These are phyloP conservation scores for Arbutus unedo DNA, from an alignment of 148 eudicot genomes.

Conservation along the genomic window DNA sequence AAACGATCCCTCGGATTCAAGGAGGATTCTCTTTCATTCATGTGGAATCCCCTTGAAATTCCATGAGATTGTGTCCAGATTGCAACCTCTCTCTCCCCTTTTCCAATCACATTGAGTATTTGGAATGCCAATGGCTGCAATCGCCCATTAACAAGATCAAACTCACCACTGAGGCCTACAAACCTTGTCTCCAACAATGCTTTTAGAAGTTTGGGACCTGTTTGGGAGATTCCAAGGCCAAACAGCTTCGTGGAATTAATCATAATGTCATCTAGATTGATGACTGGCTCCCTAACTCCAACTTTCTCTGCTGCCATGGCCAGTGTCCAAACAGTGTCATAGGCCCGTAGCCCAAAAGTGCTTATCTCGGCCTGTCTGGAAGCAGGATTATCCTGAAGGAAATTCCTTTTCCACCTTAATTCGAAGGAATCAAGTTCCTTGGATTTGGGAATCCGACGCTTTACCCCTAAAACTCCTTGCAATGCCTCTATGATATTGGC, in stretches of 20 bases:
- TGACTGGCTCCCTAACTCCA: background rate
- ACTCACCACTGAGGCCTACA: slow-evolving; percentile 12
- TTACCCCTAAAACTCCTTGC: slow-evolving; percentile 12
- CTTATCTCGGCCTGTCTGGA: background rate
- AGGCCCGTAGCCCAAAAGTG: slow-evolving; percentile 10
- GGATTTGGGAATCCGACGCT: slow-evolving; percentile 5
- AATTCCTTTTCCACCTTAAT: background rate
- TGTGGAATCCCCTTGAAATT: background rate
- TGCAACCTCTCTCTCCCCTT: slow-evolving; percentile 17
- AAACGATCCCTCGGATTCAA: background rate
- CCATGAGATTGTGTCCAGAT: slow-evolving; percentile 11
- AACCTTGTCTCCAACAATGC: slow-evolving; percentile 10
- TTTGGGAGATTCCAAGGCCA: background rate
- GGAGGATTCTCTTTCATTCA: background rate
- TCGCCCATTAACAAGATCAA: background rate
- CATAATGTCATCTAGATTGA: background rate
- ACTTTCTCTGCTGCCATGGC: slow-evolving; percentile 15
- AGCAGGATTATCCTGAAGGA: background rate
- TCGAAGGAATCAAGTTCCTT: slow-evolving; percentile 21
- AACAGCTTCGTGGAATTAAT: background rate
- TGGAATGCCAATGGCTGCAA: slow-evolving; percentile 3
- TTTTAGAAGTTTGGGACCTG: slow-evolving; percentile 15
- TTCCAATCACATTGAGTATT: slow-evolving; percentile 13
- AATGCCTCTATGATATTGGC: background rate
- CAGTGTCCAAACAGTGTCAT: slow-evolving; percentile 11